Percentiles rank a stretch among this genome's conserved stretches.
phyloP scores from a whole-genome alignment of 1,284 basidiomycete species.

The Ustilago cynodontis region DNA sequence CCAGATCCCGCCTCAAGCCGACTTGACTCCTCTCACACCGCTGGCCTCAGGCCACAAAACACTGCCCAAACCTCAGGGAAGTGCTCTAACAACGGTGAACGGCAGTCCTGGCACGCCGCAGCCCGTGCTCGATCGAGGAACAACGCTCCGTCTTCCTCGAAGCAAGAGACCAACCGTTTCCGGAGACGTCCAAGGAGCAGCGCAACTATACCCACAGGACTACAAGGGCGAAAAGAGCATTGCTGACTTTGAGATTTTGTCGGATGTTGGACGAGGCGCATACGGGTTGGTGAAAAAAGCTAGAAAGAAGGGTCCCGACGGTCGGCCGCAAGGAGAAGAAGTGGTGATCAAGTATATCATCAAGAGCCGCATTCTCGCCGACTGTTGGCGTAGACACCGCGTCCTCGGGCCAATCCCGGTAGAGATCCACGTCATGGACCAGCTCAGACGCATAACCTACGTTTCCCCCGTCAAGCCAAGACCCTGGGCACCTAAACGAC shows the following conservation, averaged over 20 bases:
- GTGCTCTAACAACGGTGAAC: neutral
- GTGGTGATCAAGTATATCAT: slow-evolving; percentile 98
- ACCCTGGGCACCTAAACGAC: slow-evolving; percentile 51
- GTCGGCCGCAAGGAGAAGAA: slow-evolving; percentile 72
- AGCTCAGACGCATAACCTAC: slow-evolving; percentile 80
- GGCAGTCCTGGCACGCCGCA: slow-evolving; percentile 28
- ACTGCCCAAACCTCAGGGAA: slow-evolving; percentile 8
- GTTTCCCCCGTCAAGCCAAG: slow-evolving; percentile 41
- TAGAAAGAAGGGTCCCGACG: slow-evolving; percentile 81
- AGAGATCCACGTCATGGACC: slow-evolving; percentile 95
- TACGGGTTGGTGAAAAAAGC: slow-evolving; percentile 95
- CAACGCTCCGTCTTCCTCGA: slow-evolving; percentile 34
- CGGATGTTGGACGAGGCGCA: slow-evolving; percentile 80
- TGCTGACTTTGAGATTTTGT: slow-evolving; percentile 61
- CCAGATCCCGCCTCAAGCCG: slow-evolving; percentile 16
- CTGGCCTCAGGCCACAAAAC: slow-evolving; percentile 28
- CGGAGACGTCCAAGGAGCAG: slow-evolving; percentile 14
- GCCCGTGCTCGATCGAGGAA: slow-evolving; percentile 22
- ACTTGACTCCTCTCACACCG: slow-evolving; percentile 34
- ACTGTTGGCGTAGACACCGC: slow-evolving; percentile 97
- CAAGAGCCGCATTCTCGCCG: slow-evolving; percentile 96
- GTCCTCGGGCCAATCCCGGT: slow-evolving; percentile 95
- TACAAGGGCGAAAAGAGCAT: slow-evolving; percentile 43
- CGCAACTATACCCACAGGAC: slow-evolving; percentile 24
- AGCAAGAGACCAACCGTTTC: slow-evolving; percentile 45